Evolutionary conservation across 2,329 filamentous ascomycete genomes (phyloP), one percentile per base, ranked within the genome.

Genomic region (Neofusicoccum sp.): DNA sequence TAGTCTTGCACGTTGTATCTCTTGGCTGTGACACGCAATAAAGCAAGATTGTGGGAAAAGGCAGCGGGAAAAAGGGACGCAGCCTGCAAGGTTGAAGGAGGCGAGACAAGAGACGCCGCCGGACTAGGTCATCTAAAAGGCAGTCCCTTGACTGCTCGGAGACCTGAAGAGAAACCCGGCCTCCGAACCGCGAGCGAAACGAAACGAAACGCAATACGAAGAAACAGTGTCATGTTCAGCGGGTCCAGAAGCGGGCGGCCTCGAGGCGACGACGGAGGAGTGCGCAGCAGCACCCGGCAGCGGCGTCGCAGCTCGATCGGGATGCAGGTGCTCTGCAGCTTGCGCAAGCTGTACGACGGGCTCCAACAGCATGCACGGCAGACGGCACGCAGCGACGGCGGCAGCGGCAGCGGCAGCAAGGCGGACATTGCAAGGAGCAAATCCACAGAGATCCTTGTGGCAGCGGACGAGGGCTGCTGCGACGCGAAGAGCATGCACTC

Each of bases 361-460:
- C 16, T 58, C 7, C 54, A 58, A 31, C 48, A 50, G 48, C 48
- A 50, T 28, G 47, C 47, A 7, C 52, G 52, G 4, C 52, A 56
- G 29, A 45, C 54, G 37, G 37, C 22, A 22, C 22, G 22, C 22
- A 22, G 22, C 50, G 50, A 33, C 50, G 6, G 16, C 39, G 16
- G 36, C n/a, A 58, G 36, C 16, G 29, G 39, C 29, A 45, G 54
- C 54, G 31, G 31, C 29, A 45, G 54, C 54, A 45, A 6, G 11
- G 34, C 54, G 39, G 54, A 58, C 31, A 36, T 58, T 58, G 31
- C 41, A 22, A 37, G 43, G 31, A 45, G 9, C 29, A 58, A 44
- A 8, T 58, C 54, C 4, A 58, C 54, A 6, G 54, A 58, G 29
- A 58, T 45, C n/a, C 54, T 58, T 8, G 54, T 58, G 54, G 54